Percentiles rank a stretch among this genome's conserved stretches.
Evolutionary conservation across 1,284 basidiomycete species (phyloP).

Genomic region (Sporisorium graminicola): DNA sequence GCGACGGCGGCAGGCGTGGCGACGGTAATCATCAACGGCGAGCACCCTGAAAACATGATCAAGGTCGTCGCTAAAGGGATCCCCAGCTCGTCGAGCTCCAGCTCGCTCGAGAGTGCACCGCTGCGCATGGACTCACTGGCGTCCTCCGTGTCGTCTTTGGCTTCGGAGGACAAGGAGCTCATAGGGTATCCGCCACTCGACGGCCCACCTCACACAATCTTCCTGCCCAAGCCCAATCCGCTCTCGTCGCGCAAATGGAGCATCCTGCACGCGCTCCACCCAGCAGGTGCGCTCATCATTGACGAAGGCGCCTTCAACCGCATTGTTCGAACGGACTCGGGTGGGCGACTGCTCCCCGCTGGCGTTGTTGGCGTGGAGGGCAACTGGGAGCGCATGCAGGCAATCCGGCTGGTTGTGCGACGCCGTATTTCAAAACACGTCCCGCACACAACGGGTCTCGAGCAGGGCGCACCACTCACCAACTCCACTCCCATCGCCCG

Average conservation of each 20-base stretch:
- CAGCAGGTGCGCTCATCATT: constrained; percentile 87
- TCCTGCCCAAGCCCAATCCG: constrained; percentile 80
- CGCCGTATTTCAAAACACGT: constrained; percentile 22
- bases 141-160: constrained; percentile 44
- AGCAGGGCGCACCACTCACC: constrained; percentile 27
- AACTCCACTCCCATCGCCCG: constrained; percentile 17
- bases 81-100: not conserved
- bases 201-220: constrained; percentile 85
- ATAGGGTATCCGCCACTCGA: constrained; percentile 54
- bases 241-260: constrained; percentile 92
- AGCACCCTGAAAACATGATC: constrained; percentile 82
- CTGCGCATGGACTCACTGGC: constrained; percentile 42
- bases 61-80: constrained; percentile 76
- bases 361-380: constrained; percentile 90
- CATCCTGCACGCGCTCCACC: constrained; percentile 91
- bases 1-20: constrained; percentile 96
- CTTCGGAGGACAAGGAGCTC: constrained; percentile 37
- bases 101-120: not conserved
- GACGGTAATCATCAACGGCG: constrained; percentile 78
- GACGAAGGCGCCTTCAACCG: constrained; percentile 90
- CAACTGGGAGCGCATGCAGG: constrained; percentile 92
- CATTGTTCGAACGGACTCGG: constrained; percentile 84
- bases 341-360: constrained; percentile 88
- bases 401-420: constrained; percentile 84
- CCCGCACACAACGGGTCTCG: constrained; percentile 27